Conservation (phyloP, 2,329 filamentous ascomycete genomes). For the Tolypocladium nubicola region DNA sequence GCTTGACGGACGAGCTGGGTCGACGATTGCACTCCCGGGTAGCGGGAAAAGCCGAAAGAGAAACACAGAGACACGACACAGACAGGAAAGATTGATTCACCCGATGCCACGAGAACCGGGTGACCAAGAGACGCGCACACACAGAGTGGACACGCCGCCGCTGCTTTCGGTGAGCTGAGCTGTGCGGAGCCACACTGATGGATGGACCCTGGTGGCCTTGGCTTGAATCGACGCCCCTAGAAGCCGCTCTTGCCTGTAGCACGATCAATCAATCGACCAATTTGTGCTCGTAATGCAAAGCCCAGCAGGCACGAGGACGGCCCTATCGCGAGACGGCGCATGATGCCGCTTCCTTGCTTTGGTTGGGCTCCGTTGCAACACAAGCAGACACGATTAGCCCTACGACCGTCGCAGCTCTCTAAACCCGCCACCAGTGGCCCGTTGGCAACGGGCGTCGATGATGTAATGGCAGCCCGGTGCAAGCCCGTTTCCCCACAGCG, state of each 20-base stretch:
- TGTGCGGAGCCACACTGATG: not conserved
- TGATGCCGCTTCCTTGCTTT: not conserved
- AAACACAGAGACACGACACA: not conserved
- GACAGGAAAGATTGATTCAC: not conserved
- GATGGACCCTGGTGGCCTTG: not conserved
- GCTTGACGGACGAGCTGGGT: not conserved
- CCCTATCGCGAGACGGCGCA: too few relatives aligned
- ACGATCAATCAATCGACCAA: not conserved
- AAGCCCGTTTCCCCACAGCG: not conserved
- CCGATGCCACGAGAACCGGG: too few relatives aligned
- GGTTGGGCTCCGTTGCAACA: not conserved
- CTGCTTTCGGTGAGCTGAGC: not conserved
- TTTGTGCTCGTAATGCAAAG: not conserved
- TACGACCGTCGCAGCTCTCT: not conserved
- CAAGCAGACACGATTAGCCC: not conserved
- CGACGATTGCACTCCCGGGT: not conserved
- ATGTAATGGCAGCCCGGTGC: not conserved
- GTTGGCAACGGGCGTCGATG: not conserved
- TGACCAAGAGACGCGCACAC: too few relatives aligned
- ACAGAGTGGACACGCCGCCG: not conserved
- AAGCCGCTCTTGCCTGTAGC: not conserved
- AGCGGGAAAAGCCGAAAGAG: not conserved
- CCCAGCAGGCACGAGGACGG: not conserved
- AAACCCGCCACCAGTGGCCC: not conserved
- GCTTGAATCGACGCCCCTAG: not conserved